A percentile compares a stretch with the other conserved stretches of the same genome.
Evolutionary conservation across 2,329 filamentous ascomycete genomes (phyloP).

Genomic region (Tetracladium maxilliforme): DNA sequence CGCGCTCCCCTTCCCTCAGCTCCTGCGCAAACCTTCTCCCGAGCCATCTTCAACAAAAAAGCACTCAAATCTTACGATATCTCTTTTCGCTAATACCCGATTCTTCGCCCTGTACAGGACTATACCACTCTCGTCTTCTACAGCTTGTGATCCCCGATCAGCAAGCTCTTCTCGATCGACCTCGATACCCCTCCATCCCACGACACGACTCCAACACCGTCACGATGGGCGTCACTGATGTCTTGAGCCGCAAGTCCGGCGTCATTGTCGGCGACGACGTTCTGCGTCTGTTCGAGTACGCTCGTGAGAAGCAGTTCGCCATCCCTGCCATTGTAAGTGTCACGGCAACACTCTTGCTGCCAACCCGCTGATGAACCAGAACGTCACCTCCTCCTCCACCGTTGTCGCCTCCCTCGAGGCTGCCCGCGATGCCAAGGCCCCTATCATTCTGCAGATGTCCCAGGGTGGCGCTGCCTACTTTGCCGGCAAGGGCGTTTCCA

Average conservation of each 20-base stretch:
- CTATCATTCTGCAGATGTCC: conserved; percentile 85
- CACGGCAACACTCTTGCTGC: conserved; percentile 1
- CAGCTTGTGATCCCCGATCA: too few relatives aligned
- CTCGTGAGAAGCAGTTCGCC: conserved; percentile 74
- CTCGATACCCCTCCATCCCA: conserved; percentile 3
- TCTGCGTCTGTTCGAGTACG: conserved; percentile 70
- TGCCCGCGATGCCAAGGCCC: conserved; percentile 79
- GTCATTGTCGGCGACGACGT: conserved; percentile 56
- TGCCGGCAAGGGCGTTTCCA: conserved; percentile 77
- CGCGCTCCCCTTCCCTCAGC: too few relatives aligned
- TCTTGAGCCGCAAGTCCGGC: conserved; percentile 47
- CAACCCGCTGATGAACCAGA: conserved; percentile 25
- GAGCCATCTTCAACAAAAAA: too few relatives aligned
- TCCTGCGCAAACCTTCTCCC: too few relatives aligned
- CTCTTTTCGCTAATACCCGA: too few relatives aligned
- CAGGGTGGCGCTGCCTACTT: conserved; percentile 92
- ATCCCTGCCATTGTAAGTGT: conserved; percentile 61
- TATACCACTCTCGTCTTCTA: too few relatives aligned
- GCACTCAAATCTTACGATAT: too few relatives aligned
- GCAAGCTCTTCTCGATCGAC: too few relatives aligned
- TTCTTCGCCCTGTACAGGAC: too few relatives aligned
- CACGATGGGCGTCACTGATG: conserved; percentile 30
- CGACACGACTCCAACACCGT: conserved; percentile 4
- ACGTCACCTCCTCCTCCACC: conserved; percentile 87
- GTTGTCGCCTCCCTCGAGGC: conserved; percentile 84